Conservation (phyloP, 768 basidiomycete species). For the Tylopilus rubrobrunneus region DNA sequence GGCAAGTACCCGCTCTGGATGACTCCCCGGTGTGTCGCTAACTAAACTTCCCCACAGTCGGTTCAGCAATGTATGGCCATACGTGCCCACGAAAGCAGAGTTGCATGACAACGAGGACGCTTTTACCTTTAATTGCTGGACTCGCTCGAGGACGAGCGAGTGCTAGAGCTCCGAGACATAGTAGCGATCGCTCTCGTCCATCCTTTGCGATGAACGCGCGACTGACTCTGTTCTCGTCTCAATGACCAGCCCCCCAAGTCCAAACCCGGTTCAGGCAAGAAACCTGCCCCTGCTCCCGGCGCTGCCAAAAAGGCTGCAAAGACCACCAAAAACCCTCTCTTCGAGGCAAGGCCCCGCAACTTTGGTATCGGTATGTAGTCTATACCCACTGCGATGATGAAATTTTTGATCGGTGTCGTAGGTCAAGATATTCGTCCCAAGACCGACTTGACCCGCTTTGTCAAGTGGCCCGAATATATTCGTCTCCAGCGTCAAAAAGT, state of each 20-base stretch:
- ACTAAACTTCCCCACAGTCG: constrained; percentile 17
- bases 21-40: constrained; percentile 14
- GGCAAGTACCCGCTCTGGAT: constrained; percentile 44
- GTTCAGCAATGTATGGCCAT: constrained; percentile 19
- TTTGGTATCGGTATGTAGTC: constrained; percentile 87
- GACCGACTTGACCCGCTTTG: constrained; percentile 92
- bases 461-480: constrained; percentile 99
- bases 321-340: constrained; percentile 90
- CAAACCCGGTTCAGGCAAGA: constrained; percentile 71
- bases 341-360: constrained; percentile 86
- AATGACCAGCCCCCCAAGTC: constrained; percentile 85
- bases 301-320: constrained; percentile 75
- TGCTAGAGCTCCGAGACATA: constrained; percentile 54
- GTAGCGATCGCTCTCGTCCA: constrained; percentile 26
- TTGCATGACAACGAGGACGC: constrained; percentile 36
- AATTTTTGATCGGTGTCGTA: constrained; percentile 28
- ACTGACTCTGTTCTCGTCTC: constrained; percentile 64
- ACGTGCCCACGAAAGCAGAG: constrained; percentile 35
- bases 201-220: constrained; percentile 22
- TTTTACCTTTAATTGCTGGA: constrained; percentile 38
- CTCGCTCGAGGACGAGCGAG: constrained; percentile 29
- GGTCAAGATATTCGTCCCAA: constrained; percentile 92
- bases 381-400: background rate
- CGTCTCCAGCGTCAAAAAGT: constrained; percentile 98
- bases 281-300: constrained; percentile 81